A percentile compares a stretch with the other conserved stretches of the same genome.
Evolutionary conservation across 305 asterid species (phyloP).

Genomic region (Solanum hybrid): DNA sequence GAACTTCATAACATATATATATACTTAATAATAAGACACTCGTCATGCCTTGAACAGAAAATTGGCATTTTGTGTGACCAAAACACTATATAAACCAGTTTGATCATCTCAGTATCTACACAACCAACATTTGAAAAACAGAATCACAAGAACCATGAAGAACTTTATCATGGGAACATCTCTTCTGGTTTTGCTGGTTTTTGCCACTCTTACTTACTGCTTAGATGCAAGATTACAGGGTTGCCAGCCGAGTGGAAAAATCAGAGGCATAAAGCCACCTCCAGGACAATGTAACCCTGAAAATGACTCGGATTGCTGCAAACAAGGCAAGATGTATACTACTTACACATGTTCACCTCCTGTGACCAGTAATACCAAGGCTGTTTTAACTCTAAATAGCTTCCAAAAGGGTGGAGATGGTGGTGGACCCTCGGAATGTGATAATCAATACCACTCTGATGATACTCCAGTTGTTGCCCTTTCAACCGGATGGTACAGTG

Average conservation of each 20-base stretch:
- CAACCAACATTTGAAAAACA: neutral
- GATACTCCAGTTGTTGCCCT: slow-evolving; percentile 29
- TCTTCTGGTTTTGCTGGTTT: neutral
- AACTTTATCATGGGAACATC: too few species aligned
- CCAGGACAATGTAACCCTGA: slow-evolving; percentile 32
- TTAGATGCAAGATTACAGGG: neutral
- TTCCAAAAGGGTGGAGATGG: slow-evolving; percentile 39
- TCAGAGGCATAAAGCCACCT: slow-evolving; percentile 33
- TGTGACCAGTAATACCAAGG: slow-evolving; percentile 24
- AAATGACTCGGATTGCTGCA: slow-evolving; percentile 41
- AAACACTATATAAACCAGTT: neutral
- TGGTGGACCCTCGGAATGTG: slow-evolving; percentile 32
- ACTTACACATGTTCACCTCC: slow-evolving; percentile 37
- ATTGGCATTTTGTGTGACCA: neutral
- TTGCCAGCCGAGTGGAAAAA: slow-evolving; percentile 33
- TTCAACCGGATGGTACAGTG: slow-evolving; percentile 38
- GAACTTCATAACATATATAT: neutral
- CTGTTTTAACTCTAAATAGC: slow-evolving; percentile 35
- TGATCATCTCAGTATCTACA: neutral
- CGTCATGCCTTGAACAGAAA: neutral
- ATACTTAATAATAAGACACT: neutral
- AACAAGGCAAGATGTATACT: slow-evolving; percentile 26
- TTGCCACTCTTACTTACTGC: neutral
- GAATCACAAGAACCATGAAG: slow-evolving; percentile 1
- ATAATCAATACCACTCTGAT: slow-evolving; percentile 28